These are phyloP conservation scores for Cinnamomum chago DNA, from an alignment of 164 flowering plant species.

Conservation along the genomic window DNA sequence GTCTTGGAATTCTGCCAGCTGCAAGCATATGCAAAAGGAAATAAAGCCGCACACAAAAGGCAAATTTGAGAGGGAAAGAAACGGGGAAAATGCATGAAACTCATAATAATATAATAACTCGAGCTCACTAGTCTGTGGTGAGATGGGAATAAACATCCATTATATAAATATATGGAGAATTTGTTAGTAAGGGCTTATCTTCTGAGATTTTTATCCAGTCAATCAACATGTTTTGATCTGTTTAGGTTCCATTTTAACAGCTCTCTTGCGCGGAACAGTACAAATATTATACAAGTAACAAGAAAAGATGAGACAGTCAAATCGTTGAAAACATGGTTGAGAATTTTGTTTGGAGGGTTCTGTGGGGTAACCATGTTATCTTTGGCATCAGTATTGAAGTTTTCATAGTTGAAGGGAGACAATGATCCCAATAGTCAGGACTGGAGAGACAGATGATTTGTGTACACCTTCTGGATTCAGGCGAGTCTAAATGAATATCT, in stretches of 20 bases:
- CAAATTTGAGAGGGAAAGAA: neutral
- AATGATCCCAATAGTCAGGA: too few species aligned
- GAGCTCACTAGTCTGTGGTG: too few species aligned
- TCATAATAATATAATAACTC: too few species aligned
- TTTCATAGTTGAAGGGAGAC: neutral
- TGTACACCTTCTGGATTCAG: too few species aligned
- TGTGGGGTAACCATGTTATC: neutral
- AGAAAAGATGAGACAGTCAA: neutral
- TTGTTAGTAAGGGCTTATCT: neutral
- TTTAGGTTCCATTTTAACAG: neutral
- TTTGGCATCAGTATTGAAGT: neutral
- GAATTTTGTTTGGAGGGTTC: neutral
- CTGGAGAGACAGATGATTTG: too few species aligned
- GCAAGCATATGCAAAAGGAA: constrained; percentile 11
- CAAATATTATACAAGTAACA: neutral
- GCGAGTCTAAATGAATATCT: too few species aligned
- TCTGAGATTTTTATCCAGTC: neutral
- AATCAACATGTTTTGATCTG: neutral
- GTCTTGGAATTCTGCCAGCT: constrained; percentile 39
- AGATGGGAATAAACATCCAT: neutral
- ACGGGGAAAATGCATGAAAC: neutral
- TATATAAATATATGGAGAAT: neutral
- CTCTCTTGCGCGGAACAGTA: neutral
- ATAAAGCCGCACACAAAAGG: neutral
- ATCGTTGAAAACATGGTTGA: neutral